Conservation (phyloP, 2,329 filamentous ascomycete species). For the Aspergillus phoenicis region DNA sequence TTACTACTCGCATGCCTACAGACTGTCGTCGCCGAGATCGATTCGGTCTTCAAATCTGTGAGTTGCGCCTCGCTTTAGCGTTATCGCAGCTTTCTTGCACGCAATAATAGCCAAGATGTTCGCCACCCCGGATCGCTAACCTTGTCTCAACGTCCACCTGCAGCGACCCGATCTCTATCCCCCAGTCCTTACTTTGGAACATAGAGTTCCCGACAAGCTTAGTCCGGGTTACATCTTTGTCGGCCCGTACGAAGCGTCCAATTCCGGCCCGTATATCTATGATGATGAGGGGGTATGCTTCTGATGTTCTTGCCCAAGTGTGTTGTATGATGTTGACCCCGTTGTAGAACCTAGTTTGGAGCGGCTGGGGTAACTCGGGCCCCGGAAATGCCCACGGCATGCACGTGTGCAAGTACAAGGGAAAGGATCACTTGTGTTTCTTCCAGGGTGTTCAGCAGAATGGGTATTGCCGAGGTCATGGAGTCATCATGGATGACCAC, state of each 20-base stretch:
- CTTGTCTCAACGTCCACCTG: background rate
- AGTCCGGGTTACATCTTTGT: constrained; percentile 56
- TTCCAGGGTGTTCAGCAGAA: constrained; percentile 56
- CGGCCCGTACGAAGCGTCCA: constrained; percentile 52
- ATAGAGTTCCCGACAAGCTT: constrained; percentile 33
- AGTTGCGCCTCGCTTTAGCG: constrained; percentile 14
- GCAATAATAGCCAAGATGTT: constrained; percentile 11
- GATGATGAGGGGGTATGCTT: constrained; percentile 50
- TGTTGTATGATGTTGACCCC: background rate
- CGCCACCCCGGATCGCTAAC: constrained; percentile 2
- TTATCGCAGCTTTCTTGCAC: background rate
- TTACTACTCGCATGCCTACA: constrained; percentile 9
- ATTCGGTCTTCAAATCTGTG: constrained; percentile 42
- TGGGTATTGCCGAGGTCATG: constrained; percentile 56
- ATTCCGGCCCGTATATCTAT: constrained; percentile 56
- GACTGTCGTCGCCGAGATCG: constrained; percentile 31
- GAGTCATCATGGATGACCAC: constrained; percentile 54
- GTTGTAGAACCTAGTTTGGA: constrained; percentile 52
- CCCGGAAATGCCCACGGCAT: constrained; percentile 53
- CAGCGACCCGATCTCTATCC: constrained; percentile 46
- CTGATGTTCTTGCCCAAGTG: background rate
- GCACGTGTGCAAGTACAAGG: constrained; percentile 53
- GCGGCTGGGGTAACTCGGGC: constrained; percentile 52
- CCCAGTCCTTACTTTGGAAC: constrained; percentile 37
- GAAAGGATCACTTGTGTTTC: constrained; percentile 54